Percentiles rank a stretch among this genome's conserved stretches.
These are phyloP conservation scores for Bertia moriformis DNA, from an alignment of 2,329 filamentous ascomycete species.

Conservation along the genomic window DNA sequence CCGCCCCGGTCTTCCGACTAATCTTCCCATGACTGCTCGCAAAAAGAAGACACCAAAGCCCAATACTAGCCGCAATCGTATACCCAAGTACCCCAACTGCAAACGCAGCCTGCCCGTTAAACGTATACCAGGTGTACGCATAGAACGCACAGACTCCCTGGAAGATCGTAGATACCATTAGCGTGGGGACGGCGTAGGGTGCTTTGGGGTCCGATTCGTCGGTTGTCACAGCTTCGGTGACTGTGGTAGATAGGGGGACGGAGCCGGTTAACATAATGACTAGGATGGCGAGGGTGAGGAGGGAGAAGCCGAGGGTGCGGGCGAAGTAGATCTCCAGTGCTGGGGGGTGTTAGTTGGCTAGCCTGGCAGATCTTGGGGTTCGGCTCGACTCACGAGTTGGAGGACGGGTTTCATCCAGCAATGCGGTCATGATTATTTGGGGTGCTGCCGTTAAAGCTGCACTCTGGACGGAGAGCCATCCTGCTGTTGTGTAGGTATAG, in stretches of 20 bases:
- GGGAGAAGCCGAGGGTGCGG: slow-evolving; percentile 36
- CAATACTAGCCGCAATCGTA: slow-evolving; percentile 30
- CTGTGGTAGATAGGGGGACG: slow-evolving; percentile 28
- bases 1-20: slow-evolving; percentile 35
- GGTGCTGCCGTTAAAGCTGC: background rate
- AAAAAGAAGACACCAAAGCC: slow-evolving; percentile 32
- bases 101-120: slow-evolving; percentile 29
- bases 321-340: slow-evolving; percentile 47
- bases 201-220: slow-evolving; percentile 26
- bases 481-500: background rate
- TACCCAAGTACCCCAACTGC: slow-evolving; percentile 30
- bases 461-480: background rate
- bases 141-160: slow-evolving; percentile 36
- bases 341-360: slow-evolving; percentile 9
- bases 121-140: slow-evolving; percentile 38
- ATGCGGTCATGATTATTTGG: background rate
- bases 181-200: slow-evolving; percentile 37
- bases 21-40: slow-evolving; percentile 33
- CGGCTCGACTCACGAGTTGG: background rate
- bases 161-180: slow-evolving; percentile 37
- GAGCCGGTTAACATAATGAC: slow-evolving; percentile 41
- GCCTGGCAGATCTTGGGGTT: background rate
- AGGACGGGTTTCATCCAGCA: background rate
- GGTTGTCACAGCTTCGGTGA: slow-evolving; percentile 5
- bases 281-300: slow-evolving; percentile 36